Conservation (phyloP, 768 basidiomycete species). For the Boletales sp. region DNA sequence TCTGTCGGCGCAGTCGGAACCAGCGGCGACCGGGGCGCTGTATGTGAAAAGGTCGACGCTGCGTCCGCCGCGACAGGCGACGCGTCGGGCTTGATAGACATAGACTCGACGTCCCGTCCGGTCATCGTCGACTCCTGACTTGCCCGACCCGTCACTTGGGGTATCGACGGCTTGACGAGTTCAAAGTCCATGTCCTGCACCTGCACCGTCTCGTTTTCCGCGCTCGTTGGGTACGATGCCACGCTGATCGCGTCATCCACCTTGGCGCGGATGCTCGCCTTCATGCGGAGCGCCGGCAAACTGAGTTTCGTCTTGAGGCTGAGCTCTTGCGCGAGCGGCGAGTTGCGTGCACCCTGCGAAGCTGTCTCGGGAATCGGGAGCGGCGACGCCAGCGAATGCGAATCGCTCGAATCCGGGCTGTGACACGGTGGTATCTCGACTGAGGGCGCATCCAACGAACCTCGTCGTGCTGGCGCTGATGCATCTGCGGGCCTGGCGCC, state of each 20-base stretch:
- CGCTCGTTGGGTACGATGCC: constrained; percentile 18
- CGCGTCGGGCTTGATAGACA: constrained; percentile 2
- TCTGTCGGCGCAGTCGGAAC: constrained; percentile 13
- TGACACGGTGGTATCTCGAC: constrained; percentile 15
- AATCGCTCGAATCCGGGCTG: constrained; percentile 29
- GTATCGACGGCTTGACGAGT: constrained; percentile 60
- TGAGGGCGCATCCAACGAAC: constrained; percentile 22
- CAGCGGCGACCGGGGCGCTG: constrained; percentile 24
- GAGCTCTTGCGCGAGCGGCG: constrained; percentile 26
- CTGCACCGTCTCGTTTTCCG: constrained; percentile 58
- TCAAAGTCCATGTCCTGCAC: constrained; percentile 83
- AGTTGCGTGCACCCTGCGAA: constrained; percentile 28
- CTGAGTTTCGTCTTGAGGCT: constrained; percentile 61
- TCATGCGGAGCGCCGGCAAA: constrained; percentile 60
- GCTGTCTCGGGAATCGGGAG: constrained; percentile 37
- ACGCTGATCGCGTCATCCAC: constrained; percentile 31
- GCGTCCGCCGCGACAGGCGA: constrained; percentile 37
- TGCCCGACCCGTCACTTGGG: constrained; percentile 37
- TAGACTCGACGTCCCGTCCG: constrained; percentile 19
- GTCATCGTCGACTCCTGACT: constrained; percentile 55
- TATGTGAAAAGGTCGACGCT: constrained; percentile 36
- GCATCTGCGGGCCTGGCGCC: constrained; percentile 8
- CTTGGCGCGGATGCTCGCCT: constrained; percentile 23
- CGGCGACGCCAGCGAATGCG: constrained; percentile 39
- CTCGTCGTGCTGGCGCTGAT: constrained; percentile 10